phyloP scores from a whole-genome alignment of 257 asterid genomes.

The Leptodermis oblonga region DNA sequence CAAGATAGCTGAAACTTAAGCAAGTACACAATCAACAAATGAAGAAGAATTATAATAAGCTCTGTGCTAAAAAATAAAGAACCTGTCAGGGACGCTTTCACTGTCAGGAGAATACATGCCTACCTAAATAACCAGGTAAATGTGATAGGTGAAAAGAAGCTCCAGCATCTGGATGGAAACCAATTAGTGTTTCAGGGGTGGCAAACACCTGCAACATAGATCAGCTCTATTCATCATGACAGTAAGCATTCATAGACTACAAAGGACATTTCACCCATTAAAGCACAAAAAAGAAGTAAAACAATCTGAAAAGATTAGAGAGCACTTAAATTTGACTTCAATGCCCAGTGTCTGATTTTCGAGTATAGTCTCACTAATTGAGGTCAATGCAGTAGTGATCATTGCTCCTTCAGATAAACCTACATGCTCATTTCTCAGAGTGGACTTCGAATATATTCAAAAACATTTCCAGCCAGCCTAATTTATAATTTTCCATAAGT shows the following conservation, averaged over 20 bases:
- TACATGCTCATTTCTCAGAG: neutral
- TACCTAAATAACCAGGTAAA: constrained; percentile 91
- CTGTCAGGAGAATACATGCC: neutral
- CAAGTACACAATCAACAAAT: neutral
- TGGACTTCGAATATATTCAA: neutral
- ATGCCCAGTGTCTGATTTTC: neutral
- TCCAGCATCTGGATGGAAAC: constrained; percentile 98
- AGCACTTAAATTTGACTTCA: neutral
- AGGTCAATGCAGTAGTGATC: neutral
- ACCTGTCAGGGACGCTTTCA: neutral
- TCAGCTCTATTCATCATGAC: constrained; percentile 3
- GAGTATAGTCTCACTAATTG: neutral
- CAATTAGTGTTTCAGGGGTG: constrained; percentile 88
- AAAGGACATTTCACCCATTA: neutral
- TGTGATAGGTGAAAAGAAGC: constrained; percentile 95
- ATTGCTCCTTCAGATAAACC: constrained; percentile 1
- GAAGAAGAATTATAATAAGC: neutral
- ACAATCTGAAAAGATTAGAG: neutral
- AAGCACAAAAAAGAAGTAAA: neutral
- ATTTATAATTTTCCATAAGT: too few species aligned
- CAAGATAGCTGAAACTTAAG: neutral
- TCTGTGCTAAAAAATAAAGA: neutral
- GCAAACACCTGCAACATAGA: constrained; percentile 64
- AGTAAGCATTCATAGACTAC: neutral
- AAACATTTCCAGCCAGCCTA: neutral